Base-by-base conservation (phyloP, 371 early-diverging fungal genomes). In the Circinella umbellata region DNA sequence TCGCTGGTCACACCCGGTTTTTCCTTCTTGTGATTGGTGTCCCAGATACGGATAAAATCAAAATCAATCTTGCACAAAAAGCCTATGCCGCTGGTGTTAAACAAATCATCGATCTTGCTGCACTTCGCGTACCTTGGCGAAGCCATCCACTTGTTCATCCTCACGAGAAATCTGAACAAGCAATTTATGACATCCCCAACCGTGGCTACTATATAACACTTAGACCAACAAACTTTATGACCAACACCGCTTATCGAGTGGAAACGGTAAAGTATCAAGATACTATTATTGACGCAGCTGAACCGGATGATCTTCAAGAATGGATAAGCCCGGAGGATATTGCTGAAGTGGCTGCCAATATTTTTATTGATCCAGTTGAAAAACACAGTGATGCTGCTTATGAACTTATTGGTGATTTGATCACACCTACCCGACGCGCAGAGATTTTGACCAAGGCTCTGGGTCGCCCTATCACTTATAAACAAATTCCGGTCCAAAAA, bases 1-100 rank as follows among this genome's bases (percentile, higher is more conserved):
- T 81, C 13, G 63, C 42, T 13, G 76, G 80, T 0, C 77, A 79
- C 15, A 73, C 76, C 3, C 76, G 80, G 34, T 63, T 81, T 0
- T 73, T 79, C 10, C 61, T 80, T 5, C 38, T 79, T 5, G 64
- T 77, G 8, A 4, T n/a, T 0, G 70, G n/a, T 4, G 49, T 38
- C 4, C 35, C 9, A 9, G n/a, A 61, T 47, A 61, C 63, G 57
- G 34, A 38, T 9, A 17, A 8, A 8, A 64, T 54, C 18, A 63
- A 63, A 42, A 57, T 17, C 5, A 15, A 4, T 1, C 18, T 71
- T 35, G 72, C 77, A 0, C 61, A 49, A 4, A 63, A 61, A 4
- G 80, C 76, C 4, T 80, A 80, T 53, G 75, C 42, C 17, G 73
- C 80, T 6, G 80, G 78, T 18, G 71, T 82, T 0, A 53, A 73